phyloP scores from a whole-genome alignment of 1,139 yeast species.

The Diutina scorzettiae region DNA sequence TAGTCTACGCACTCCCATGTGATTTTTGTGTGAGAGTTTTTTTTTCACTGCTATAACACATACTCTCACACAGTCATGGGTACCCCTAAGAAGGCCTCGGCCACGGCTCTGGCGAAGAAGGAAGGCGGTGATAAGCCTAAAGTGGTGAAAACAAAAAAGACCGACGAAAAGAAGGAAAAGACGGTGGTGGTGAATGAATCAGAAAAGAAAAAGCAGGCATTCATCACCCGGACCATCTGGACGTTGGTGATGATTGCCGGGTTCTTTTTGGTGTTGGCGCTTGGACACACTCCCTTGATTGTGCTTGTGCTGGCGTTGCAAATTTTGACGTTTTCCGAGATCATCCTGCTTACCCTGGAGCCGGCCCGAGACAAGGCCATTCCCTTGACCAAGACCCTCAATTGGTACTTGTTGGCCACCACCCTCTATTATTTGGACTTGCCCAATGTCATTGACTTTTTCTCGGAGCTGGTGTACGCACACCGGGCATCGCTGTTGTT shows the following conservation, averaged over 20 bases:
- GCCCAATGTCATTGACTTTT: constrained; percentile 26
- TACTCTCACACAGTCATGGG: too few species aligned
- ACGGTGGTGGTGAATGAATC: constrained; percentile 20
- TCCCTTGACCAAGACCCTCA: constrained; percentile 73
- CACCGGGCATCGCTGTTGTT: constrained; percentile 12
- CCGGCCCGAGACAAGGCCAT: constrained; percentile 77
- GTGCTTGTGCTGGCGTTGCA: constrained; percentile 62
- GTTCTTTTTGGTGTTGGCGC: constrained; percentile 60
- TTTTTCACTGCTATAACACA: too few species aligned
- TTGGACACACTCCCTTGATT: constrained; percentile 82
- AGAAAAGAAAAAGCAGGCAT: constrained; percentile 70
- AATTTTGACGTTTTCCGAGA: constrained; percentile 78
- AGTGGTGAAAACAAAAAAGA: too few species aligned
- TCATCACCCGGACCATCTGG: constrained; percentile 88
- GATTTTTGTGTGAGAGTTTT: too few species aligned
- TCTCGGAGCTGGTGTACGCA: neutral
- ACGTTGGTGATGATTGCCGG: constrained; percentile 80
- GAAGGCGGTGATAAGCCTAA: neutral
- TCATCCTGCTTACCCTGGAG: constrained; percentile 73
- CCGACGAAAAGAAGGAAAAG: neutral
- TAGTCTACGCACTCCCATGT: too few species aligned
- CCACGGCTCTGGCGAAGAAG: too few species aligned
- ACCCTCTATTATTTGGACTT: constrained; percentile 82
- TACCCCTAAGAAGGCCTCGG: too few species aligned
- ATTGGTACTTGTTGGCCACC: constrained; percentile 79